Conservation (phyloP, 1,284 basidiomycete genomes). For the Microstroma glucosiphilum region DNA sequence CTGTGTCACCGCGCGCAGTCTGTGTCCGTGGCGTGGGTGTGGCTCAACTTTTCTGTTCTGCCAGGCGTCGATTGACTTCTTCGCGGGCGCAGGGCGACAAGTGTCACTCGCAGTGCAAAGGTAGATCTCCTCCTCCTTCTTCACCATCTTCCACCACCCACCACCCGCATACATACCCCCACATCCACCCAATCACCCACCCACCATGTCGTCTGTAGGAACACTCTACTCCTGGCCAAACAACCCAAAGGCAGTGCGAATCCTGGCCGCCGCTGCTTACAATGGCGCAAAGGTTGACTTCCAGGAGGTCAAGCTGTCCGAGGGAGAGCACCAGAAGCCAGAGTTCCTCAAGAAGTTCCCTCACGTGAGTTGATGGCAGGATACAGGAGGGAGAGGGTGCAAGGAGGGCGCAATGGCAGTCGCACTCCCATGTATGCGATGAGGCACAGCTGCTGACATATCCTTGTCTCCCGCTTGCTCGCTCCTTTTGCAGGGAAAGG, state of each 20-base stretch:
- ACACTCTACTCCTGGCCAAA: slow-evolving; percentile 38
- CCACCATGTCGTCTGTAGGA: slow-evolving; percentile 44
- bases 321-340: slow-evolving; percentile 40
- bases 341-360: slow-evolving; percentile 45
- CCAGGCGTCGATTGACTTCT: no score
- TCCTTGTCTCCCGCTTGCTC: slow-evolving; percentile 1
- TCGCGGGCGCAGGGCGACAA: no score
- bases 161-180: slow-evolving; percentile 18
- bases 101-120: no score
- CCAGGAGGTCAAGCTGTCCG: slow-evolving; percentile 23
- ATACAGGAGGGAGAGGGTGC: background rate
- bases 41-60: no score
- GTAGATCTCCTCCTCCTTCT: background rate
- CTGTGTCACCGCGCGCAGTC: no score
- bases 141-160: background rate
- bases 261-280: slow-evolving; percentile 43
- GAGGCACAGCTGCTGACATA: background rate
- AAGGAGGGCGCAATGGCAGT: no score
- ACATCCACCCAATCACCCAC: slow-evolving; percentile 14
- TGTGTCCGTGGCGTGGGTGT: no score
- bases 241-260: slow-evolving; percentile 30
- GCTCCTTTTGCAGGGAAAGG: slow-evolving; percentile 39
- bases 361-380: slow-evolving; percentile 7
- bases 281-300: slow-evolving; percentile 45
- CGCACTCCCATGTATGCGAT: background rate